Evolutionary conservation across 148 eudicot genomes (phyloP), one percentile per base, ranked within the genome.

Genomic region (Fagopyrum tataricum): DNA sequence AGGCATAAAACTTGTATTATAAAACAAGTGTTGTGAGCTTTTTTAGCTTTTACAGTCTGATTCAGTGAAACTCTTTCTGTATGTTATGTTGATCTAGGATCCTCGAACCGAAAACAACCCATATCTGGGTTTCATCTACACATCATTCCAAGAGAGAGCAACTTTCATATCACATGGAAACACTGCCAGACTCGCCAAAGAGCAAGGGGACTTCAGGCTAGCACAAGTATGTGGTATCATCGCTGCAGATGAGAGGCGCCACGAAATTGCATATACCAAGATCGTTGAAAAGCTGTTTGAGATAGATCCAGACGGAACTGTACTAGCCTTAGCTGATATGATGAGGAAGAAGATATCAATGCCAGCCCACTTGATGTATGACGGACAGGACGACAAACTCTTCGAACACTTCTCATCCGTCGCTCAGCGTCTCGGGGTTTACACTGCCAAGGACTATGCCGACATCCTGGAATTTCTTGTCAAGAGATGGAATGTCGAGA

Each of bases 61-160:
- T 21, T n/a, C 26, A 58, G 10, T 31, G 37, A 43, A 43, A 37
- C 44, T 64, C 43, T 64, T 31, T 62, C 41, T 62, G 41, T 26
- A n/a, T 31, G 4, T 62, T 24, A 4, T 10, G 12, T 31, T 13
- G 14, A 10, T 69, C 44, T 76, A 83, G 86, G 83, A 83, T 43
- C 84, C 84, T 40, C 48, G 74, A 72, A 78, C 80, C 11, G 87
- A 84, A 71, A 84, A 84, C 72, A 84, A 74, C 58, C 87, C 87
- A 2, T 84, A 84, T 79, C 87, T 84, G 2, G 82, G 84, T 64
- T 84, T 73, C 84, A 84, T 84, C 47, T 84, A 84, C 79, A 84
- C 87, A 37, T 84, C 87, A 68, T 84, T 84, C 80, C 87, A 84
- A 79, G 87, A 84, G 76, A 76, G 84, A 77, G 87, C 87, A 20